phyloP scores from a whole-genome alignment of 2,329 filamentous ascomycete species.

The Ceratocystis cacaofunesta region DNA sequence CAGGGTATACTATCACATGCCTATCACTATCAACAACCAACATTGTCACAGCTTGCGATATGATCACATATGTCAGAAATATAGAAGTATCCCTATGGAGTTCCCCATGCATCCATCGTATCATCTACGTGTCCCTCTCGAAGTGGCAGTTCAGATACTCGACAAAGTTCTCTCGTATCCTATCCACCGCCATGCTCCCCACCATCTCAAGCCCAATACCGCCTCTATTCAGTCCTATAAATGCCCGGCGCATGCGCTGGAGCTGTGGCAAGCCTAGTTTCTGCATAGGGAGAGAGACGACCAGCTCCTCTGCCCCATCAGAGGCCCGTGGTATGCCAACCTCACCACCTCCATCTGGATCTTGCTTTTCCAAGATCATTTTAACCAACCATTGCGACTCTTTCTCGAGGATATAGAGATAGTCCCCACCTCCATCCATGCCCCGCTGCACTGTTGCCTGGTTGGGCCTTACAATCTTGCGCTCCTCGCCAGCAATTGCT shows the following conservation, averaged over 20 bases:
- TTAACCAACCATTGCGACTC: conserved; percentile 65
- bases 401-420: conserved; percentile 65
- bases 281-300: conserved; percentile 50
- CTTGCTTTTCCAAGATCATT: conserved; percentile 52
- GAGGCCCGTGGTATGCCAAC: conserved; percentile 31
- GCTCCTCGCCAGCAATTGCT: conserved; percentile 46
- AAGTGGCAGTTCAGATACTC: conserved; percentile 52
- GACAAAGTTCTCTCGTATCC: conserved; percentile 49
- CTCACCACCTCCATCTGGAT: conserved; percentile 50
- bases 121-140: conserved; percentile 37
- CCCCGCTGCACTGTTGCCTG: conserved; percentile 53
- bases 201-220: conserved; percentile 46
- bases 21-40: no score
- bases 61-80: no score
- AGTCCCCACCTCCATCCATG: conserved; percentile 52
- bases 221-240: conserved; percentile 59
- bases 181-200: conserved; percentile 37
- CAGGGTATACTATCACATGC: no score
- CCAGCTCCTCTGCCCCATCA: conserved; percentile 32
- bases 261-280: conserved; percentile 58
- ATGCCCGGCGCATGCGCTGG: conserved; percentile 63
- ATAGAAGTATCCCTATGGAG: no score
- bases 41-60: no score
- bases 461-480: conserved; percentile 56
- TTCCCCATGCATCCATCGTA: neutral